A percentile compares a stretch with the other conserved stretches of the same genome.
phyloP scores from a whole-genome alignment of 805 yeast genomes.

The Candida verbasci region DNA sequence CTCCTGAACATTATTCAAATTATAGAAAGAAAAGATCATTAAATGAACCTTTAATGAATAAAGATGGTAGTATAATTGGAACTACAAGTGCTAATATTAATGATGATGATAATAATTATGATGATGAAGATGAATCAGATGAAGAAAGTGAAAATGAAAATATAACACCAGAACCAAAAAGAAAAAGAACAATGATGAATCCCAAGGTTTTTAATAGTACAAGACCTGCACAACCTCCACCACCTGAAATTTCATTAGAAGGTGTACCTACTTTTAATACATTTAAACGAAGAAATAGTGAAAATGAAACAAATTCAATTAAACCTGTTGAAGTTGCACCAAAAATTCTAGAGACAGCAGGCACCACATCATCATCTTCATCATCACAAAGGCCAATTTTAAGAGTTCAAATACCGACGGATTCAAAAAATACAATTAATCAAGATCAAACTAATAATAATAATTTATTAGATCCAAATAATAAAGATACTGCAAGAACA shows the following conservation, averaged over 20 bases:
- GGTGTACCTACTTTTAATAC: slow-evolving; percentile 16
- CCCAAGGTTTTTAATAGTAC: slow-evolving; percentile 8
- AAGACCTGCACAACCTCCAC: slow-evolving; percentile 13
- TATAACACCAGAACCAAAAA: slow-evolving; percentile 29
- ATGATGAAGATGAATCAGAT: slow-evolving; percentile 14
- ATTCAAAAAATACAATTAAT: slow-evolving; percentile 19
- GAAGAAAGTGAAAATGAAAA: slow-evolving; percentile 30
- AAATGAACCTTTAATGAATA: slow-evolving; percentile 11
- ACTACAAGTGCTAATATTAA: slow-evolving; percentile 11
- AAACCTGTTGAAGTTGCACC: background rate
- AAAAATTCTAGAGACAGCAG: background rate
- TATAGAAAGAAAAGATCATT: slow-evolving; percentile 39
- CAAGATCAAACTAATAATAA: background rate
- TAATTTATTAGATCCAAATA: background rate
- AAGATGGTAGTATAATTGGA: slow-evolving; percentile 9
- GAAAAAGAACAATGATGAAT: slow-evolving; percentile 10
- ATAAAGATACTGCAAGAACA: slow-evolving; percentile 37
- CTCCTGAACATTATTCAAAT: slow-evolving; percentile 65
- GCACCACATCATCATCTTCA: background rate
- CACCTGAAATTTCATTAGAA: slow-evolving; percentile 14
- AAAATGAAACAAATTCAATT: background rate
- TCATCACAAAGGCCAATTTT: slow-evolving; percentile 49
- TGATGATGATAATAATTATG: slow-evolving; percentile 12
- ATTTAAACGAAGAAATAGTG: slow-evolving; percentile 7
- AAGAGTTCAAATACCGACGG: slow-evolving; percentile 62